These are phyloP conservation scores for Kwoniella dejecticola DNA, from an alignment of 768 basidiomycete species.

Conservation along the genomic window DNA sequence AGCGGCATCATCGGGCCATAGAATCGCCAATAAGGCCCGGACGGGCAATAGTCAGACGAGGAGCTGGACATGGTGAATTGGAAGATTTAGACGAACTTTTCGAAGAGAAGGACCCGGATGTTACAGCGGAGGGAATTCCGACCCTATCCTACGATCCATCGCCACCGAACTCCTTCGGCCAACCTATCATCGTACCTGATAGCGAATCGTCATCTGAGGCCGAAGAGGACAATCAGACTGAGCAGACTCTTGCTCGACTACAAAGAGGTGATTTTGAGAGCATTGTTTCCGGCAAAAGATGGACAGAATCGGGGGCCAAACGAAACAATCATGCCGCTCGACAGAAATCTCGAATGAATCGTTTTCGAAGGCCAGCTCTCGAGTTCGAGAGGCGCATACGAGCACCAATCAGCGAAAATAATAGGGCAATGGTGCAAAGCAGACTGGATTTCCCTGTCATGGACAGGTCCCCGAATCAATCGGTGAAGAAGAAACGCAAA, in stretches of 20 bases:
- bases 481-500: constrained; percentile 16
- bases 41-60: constrained; percentile 60
- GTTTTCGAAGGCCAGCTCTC: constrained; percentile 24
- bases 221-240: constrained; percentile 37
- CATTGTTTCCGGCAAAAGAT: constrained; percentile 26
- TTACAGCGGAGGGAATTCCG: not conserved
- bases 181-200: constrained; percentile 31
- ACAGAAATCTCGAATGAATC: constrained; percentile 1
- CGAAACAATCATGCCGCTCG: not conserved
- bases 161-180: constrained; percentile 7
- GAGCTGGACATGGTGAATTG: constrained; percentile 24
- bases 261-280: constrained; percentile 48
- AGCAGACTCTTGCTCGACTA: constrained; percentile 36
- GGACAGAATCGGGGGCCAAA: not conserved
- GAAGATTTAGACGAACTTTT: constrained; percentile 26
- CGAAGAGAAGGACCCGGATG: constrained; percentile 22
- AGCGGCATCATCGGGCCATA: constrained; percentile 56
- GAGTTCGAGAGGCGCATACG: constrained; percentile 21
- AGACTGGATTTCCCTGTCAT: constrained; percentile 34
- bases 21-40: constrained; percentile 34
- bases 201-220: constrained; percentile 30
- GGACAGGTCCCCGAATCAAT: constrained; percentile 7
- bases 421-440: constrained; percentile 22
- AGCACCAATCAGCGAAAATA: constrained; percentile 5
- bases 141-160: not conserved